Conservation (phyloP, 257 asterid genomes). For the Capsicum rhomboideum region DNA sequence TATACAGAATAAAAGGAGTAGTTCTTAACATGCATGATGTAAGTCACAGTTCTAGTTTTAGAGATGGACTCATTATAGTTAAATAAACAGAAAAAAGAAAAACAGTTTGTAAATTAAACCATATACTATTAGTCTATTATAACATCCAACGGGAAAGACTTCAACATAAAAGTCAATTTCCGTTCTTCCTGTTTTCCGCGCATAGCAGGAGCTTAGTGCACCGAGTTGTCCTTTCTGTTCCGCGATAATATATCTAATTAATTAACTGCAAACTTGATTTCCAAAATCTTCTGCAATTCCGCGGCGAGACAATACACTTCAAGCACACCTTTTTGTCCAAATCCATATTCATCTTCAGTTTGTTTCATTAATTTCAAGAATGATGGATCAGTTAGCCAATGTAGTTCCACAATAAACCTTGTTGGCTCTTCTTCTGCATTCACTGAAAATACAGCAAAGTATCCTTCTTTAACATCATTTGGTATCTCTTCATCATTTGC, state of each 20-base stretch:
- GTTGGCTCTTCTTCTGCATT: not conserved
- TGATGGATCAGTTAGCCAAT: conserved; percentile 15
- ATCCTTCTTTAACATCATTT: conserved; percentile 1
- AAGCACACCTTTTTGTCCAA: conserved; percentile 21
- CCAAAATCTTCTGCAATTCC: conserved; percentile 16
- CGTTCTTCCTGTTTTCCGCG: too few species aligned
- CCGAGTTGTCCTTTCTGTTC: too few species aligned
- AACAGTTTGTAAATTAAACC: not conserved
- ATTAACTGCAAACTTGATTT: not conserved
- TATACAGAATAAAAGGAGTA: not conserved
- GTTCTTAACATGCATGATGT: not conserved
- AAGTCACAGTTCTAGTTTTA: not conserved
- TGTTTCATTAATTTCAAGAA: conserved; percentile 15
- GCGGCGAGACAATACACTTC: conserved; percentile 19
- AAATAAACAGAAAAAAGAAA: not conserved
- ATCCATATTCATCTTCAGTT: conserved; percentile 28
- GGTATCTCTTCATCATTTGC: not conserved
- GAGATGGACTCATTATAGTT: not conserved
- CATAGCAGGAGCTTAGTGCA: too few species aligned
- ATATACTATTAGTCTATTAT: not conserved
- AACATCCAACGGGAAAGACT: too few species aligned
- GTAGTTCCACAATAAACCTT: conserved; percentile 16
- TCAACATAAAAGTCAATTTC: too few species aligned
- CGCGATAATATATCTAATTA: not conserved
- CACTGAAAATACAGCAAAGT: not conserved